Evolutionary conservation across 768 basidiomycete species (phyloP).

Genomic region (Tricholoma sp.): DNA sequence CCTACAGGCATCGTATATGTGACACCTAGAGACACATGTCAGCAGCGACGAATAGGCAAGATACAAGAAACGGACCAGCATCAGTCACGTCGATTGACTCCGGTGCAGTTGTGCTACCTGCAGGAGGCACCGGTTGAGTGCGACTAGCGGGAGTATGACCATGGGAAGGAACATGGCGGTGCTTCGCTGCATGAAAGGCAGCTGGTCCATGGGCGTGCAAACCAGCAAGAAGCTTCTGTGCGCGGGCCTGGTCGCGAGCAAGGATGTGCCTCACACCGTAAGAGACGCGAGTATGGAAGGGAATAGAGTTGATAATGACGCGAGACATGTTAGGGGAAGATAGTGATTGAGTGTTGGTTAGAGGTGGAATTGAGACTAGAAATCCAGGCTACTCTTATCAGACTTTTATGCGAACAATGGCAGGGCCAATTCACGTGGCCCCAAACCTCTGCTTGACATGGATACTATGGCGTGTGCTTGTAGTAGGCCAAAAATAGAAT

Average conservation of each 20-base stretch:
- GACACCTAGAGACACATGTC: slow-evolving; percentile 22
- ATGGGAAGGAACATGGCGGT: background rate
- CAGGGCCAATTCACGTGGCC: background rate
- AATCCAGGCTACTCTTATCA: background rate
- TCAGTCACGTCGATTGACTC: slow-evolving; percentile 53
- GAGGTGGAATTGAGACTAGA: background rate
- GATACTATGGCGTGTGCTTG: background rate
- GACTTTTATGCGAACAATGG: background rate
- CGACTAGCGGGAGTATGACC: background rate
- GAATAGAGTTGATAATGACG: slow-evolving; percentile 31
- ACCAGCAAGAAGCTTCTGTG: slow-evolving; percentile 50
- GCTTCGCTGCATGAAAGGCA: slow-evolving; percentile 23
- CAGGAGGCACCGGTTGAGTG: slow-evolving; percentile 9
- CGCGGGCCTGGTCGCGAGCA: slow-evolving; percentile 48
- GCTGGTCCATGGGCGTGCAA: slow-evolving; percentile 50
- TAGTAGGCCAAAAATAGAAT: background rate
- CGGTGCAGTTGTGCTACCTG: slow-evolving; percentile 13
- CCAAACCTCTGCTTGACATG: background rate
- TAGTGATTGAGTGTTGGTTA: background rate
- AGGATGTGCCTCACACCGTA: slow-evolving; percentile 44
- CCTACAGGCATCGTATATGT: slow-evolving; percentile 50
- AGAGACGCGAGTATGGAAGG: slow-evolving; percentile 41
- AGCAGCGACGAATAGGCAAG: background rate
- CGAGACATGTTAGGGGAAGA: slow-evolving; percentile 27
- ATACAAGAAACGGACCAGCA: slow-evolving; percentile 28